Conservation (phyloP, 495 filamentous ascomycete genomes). For the Penicillium odoratum region DNA sequence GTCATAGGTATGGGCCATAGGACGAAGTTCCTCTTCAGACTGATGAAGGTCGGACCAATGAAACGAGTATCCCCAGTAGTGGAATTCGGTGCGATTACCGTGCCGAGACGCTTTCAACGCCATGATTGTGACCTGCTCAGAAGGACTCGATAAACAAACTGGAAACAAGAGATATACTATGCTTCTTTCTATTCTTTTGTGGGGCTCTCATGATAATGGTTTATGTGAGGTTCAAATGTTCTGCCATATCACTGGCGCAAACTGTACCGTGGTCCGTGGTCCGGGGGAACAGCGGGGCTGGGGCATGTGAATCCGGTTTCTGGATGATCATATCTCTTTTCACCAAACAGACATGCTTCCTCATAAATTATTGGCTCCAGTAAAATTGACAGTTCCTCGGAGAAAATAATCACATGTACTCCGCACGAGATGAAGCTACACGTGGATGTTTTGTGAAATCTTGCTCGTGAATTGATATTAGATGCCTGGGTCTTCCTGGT, state of each 20-base stretch:
- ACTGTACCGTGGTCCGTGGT: conserved; percentile 22
- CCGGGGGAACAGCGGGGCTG: conserved; percentile 19
- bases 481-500: neutral
- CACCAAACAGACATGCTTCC: neutral
- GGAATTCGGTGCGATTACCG: conserved; percentile 28
- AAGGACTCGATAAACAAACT: neutral
- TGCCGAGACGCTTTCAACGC: conserved; percentile 15
- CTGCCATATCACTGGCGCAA: neutral
- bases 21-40: conserved; percentile 58
- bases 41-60: conserved; percentile 67
- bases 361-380: neutral
- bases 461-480: neutral
- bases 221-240: neutral
- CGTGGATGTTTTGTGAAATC: neutral
- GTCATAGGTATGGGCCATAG: conserved; percentile 66
- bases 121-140: conserved; percentile 10
- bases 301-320: neutral
- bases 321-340: neutral
- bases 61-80: conserved; percentile 68
- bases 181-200: neutral
- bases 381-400: neutral
- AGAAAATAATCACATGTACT: neutral
- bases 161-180: neutral
- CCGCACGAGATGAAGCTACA: too few species aligned
- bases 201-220: neutral